Conservation (phyloP, 2,329 filamentous ascomycete species). For the Xylariaceae sp. region DNA sequence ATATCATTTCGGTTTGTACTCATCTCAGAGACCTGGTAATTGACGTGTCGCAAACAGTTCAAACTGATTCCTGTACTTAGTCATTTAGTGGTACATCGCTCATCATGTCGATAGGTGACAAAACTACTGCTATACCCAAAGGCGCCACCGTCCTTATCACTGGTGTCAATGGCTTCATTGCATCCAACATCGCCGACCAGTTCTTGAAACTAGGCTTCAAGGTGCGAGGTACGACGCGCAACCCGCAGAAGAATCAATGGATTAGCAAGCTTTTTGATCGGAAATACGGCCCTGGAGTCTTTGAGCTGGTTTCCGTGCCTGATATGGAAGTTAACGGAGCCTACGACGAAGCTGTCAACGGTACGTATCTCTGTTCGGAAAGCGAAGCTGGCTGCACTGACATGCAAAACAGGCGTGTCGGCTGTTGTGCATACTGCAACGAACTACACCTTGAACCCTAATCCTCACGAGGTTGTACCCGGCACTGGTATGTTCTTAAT, state of each 20-base stretch:
- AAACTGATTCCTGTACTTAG: too few species aligned
- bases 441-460: conserved; percentile 10
- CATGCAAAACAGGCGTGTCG: conserved; percentile 5
- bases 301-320: conserved; percentile 15
- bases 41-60: too few species aligned
- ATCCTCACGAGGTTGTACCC: conserved; percentile 17
- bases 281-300: conserved; percentile 18
- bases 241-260: conserved; percentile 16
- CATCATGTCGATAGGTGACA: too few species aligned
- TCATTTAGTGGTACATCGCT: too few species aligned
- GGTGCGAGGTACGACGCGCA: conserved; percentile 35
- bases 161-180: conserved; percentile 40
- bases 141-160: conserved; percentile 38
- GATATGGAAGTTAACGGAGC: conserved; percentile 17
- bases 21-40: too few species aligned
- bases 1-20: too few species aligned
- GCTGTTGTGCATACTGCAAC: conserved; percentile 19
- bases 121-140: too few species aligned
- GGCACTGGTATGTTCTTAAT: not conserved
- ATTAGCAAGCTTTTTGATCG: conserved; percentile 12
- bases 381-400: too few species aligned
- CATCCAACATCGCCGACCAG: conserved; percentile 36
- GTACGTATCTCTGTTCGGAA: not conserved
- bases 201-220: conserved; percentile 37
- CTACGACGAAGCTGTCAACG: conserved; percentile 16